Percentiles rank a stretch among this genome's conserved stretches.
Conservation (phyloP, 2,329 filamentous ascomycete species). For the Cladosporium sp. region DNA sequence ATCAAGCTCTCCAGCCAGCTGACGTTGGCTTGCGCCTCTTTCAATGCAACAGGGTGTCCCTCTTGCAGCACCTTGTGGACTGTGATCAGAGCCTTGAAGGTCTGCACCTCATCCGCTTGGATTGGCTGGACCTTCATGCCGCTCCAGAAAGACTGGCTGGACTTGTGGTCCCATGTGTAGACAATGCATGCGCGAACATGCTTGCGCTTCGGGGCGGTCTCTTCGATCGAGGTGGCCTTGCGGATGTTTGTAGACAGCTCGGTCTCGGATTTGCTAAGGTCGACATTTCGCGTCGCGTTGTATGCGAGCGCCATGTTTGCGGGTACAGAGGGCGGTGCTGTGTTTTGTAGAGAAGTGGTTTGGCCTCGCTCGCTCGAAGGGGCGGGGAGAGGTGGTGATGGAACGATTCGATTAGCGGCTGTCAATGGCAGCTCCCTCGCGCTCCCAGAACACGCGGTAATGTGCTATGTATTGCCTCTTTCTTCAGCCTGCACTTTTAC, state of each 20-base stretch:
- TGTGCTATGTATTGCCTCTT: neutral
- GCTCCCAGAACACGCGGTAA: too few species aligned
- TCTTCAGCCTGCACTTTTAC: neutral
- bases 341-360: neutral
- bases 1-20: conserved; percentile 91
- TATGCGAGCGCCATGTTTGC: conserved; percentile 22
- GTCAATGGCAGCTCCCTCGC: neutral
- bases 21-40: conserved; percentile 83
- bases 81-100: conserved; percentile 96
- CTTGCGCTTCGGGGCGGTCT: conserved; percentile 72
- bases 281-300: conserved; percentile 51
- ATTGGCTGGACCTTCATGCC: conserved; percentile 99
- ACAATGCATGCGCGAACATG: conserved; percentile 98
- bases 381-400: neutral
- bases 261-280: conserved; percentile 63
- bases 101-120: conserved; percentile 95
- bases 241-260: conserved; percentile 64
- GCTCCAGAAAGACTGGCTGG: conserved; percentile 89
- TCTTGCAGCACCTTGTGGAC: conserved; percentile 97
- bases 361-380: neutral
- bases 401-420: neutral
- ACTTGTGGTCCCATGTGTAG: conserved; percentile 99
- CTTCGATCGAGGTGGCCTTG: conserved; percentile 58
- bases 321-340: neutral
- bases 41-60: conserved; percentile 81